Conservation (phyloP, 2,329 filamentous ascomycete species). For the Trichoderma pleuroti region DNA sequence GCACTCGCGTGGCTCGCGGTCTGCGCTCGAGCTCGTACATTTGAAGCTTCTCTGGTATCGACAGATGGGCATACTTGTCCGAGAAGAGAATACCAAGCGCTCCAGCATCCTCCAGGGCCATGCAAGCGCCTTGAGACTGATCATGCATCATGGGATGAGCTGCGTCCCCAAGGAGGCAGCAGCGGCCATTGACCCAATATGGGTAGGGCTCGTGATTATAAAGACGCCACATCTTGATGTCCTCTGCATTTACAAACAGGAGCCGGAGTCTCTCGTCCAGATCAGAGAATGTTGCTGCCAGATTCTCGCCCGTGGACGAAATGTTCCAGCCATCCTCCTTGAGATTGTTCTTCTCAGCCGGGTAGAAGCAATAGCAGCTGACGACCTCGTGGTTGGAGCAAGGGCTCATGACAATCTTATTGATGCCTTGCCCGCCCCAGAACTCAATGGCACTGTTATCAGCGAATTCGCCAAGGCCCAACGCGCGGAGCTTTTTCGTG, state of each 20-base stretch:
- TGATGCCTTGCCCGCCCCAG: constrained; percentile 59
- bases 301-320: constrained; percentile 48
- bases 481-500: constrained; percentile 49
- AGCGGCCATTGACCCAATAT: constrained; percentile 45
- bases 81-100: constrained; percentile 57
- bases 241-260: constrained; percentile 55
- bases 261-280: constrained; percentile 52
- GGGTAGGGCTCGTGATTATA: constrained; percentile 45
- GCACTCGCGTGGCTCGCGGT: constrained; percentile 48
- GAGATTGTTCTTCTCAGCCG: constrained; percentile 54
- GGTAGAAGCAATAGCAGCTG: constrained; percentile 66
- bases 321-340: constrained; percentile 53
- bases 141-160: constrained; percentile 66
- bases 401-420: constrained; percentile 65
- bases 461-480: constrained; percentile 57
- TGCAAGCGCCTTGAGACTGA: constrained; percentile 63
- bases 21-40: constrained; percentile 48
- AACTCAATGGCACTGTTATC: constrained; percentile 57
- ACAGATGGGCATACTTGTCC: constrained; percentile 34
- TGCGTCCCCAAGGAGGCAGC: constrained; percentile 59
- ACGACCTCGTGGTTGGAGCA: constrained; percentile 58
- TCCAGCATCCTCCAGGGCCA: constrained; percentile 62
- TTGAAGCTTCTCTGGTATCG: constrained; percentile 42
- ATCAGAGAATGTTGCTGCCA: constrained; percentile 54
- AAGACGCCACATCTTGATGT: constrained; percentile 61